phyloP scores from a whole-genome alignment of 768 basidiomycete genomes.

The Pleurotus djamor region DNA sequence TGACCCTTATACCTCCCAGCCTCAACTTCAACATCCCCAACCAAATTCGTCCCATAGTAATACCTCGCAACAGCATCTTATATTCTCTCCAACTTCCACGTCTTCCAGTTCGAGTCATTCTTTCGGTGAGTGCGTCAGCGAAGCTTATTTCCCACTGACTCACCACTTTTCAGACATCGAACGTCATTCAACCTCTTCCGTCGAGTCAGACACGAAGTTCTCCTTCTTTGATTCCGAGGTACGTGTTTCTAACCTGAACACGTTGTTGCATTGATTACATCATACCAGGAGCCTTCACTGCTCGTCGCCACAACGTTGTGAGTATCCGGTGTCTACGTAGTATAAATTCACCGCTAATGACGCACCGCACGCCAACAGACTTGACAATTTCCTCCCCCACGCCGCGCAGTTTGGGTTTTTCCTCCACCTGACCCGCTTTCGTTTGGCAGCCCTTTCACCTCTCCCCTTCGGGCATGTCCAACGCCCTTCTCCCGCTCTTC shows the following conservation, averaged over 20 bases:
- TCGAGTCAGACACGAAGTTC: constrained; percentile 28
- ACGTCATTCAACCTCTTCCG: constrained; percentile 24
- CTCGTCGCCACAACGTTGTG: constrained; percentile 35
- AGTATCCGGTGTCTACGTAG: constrained; percentile 13
- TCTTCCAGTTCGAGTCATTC: constrained; percentile 23
- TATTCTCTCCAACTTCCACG: not conserved
- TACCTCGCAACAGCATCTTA: not conserved
- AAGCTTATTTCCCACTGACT: constrained; percentile 34
- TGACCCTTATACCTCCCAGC: constrained; percentile 41
- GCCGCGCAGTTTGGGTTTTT: constrained; percentile 66
- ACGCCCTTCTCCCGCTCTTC: constrained; percentile 46
- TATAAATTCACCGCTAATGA: constrained; percentile 8
- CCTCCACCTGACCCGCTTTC: constrained; percentile 48
- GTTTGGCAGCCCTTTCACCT: constrained; percentile 42
- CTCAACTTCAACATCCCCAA: constrained; percentile 26
- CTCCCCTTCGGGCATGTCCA: constrained; percentile 45
- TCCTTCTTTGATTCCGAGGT: constrained; percentile 4
- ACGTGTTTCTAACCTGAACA: not conserved
- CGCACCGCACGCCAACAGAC: constrained; percentile 25
- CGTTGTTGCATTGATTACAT: constrained; percentile 2
- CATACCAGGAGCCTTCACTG: constrained; percentile 34
- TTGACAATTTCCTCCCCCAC: constrained; percentile 59
- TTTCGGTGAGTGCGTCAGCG: not conserved
- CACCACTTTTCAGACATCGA: not conserved
- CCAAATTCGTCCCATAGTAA: constrained; percentile 8